These are phyloP conservation scores for Usnea hakonensis DNA, from an alignment of 495 filamentous ascomycete genomes.

Conservation along the genomic window DNA sequence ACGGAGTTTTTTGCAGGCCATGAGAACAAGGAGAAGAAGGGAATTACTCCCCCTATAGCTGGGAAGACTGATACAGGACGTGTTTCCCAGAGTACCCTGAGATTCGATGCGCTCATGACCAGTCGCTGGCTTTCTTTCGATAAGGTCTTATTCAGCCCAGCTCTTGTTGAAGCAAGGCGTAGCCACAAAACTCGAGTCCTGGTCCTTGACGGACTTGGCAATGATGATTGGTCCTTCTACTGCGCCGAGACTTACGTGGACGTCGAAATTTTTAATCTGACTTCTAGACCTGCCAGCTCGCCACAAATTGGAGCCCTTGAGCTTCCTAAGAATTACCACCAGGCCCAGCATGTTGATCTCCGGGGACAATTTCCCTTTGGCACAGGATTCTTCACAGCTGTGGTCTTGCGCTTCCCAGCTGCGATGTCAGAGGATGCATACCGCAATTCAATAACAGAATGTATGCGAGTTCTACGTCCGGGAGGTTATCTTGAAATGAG, in stretches of 20 bases:
- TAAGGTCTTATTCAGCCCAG: conserved; percentile 87
- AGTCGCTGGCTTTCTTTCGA: conserved; percentile 91
- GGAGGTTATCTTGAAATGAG: conserved; percentile 85
- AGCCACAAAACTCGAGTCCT: conserved; percentile 50
- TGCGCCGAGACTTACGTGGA: conserved; percentile 84
- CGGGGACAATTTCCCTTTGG: conserved; percentile 76
- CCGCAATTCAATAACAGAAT: conserved; percentile 74
- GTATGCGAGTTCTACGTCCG: conserved; percentile 81
- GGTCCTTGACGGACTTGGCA: conserved; percentile 85
- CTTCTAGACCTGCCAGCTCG: conserved; percentile 25
- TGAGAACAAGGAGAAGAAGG: conserved; percentile 8
- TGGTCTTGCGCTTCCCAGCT: conserved; percentile 82
- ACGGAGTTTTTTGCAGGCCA: conserved; percentile 11
- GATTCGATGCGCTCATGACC: conserved; percentile 70
- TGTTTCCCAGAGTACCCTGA: conserved; percentile 68
- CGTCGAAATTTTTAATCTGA: conserved; percentile 79
- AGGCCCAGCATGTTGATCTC: conserved; percentile 64
- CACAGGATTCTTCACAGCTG: conserved; percentile 71
- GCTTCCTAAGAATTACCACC: conserved; percentile 76
- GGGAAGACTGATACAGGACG: conserved; percentile 37
- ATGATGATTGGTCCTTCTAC: conserved; percentile 97
- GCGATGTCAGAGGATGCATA: conserved; percentile 67
- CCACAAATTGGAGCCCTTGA: conserved; percentile 35
- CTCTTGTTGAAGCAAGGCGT: conserved; percentile 67
- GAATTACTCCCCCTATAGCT: conserved; percentile 6